Base-by-base conservation (phyloP, 371 early-diverging fungal species). In the Umbelopsis sp. region DNA sequence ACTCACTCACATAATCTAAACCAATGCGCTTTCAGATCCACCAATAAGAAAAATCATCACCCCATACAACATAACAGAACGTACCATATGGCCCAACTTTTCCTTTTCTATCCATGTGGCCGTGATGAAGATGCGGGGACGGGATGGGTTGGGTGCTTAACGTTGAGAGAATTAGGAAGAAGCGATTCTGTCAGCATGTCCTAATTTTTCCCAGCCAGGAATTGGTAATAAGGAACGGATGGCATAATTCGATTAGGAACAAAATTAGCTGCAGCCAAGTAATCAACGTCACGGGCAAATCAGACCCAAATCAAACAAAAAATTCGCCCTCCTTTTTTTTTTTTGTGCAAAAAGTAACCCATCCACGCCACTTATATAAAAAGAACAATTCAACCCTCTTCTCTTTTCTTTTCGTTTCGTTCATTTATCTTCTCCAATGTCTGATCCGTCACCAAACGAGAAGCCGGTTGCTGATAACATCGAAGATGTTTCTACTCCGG, bases 381-480 rank as follows among this genome's bases (percentile, higher is more conserved):
- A 57, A 57, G 29, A 32, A 14, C 29, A 18, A 18, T 11, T 32
- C 57, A 10, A 50, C 20, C 35, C 29, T 57, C 29, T 29, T 57
- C 35, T 57, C 32, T 35, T 57, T 29, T 57, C 32, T 11, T 18
- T 7, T 35, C 57, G 57, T 57, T 57, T 29, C 35, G 14, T 65
- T 18, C 37, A 22, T 65, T 25, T 32, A n/a, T 44, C 65, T 22
- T 22, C 44, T 65, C 45, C 46, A 5, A 57, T 57, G 57, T 57
- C 57, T 29, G 57, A 57, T 57, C 57, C 57, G 32, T 57, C 57
- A 18, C n/a, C 16, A 18, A 57, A 57, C 57, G 57, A 57, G 29
- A 57, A 57, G 35, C 57, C 35, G 18, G 8, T 35, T 18, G 12
- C 18, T 18, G 57, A 57, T 37, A 6, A 37, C 11, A 29, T 57